Base-by-base conservation (phyloP, 2,329 filamentous ascomycete genomes). In the Ceratocystis destructans region DNA sequence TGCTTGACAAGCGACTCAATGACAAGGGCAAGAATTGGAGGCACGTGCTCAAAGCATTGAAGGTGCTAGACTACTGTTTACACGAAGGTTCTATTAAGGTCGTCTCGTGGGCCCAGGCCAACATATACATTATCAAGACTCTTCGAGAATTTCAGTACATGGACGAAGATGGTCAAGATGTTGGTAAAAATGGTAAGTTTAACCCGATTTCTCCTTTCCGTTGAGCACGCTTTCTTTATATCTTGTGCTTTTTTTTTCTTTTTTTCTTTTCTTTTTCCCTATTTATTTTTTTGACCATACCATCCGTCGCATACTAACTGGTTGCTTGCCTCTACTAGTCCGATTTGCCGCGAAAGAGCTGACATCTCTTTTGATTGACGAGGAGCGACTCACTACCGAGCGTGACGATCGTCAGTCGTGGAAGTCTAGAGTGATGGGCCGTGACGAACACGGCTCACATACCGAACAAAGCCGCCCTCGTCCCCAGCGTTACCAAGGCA, bases 11-110 rank as follows among this genome's bases (percentile, higher is more conserved):
- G 80, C 88, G 94, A 71, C 80, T 99, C 73, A 99, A 99, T 73
- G 94, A 99, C 77, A 97, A 99, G 77, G 94, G 94, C 74, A 99
- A 97, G 82, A 99, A 99, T 76, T 99, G 94, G 94, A 87, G 94
- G 72, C 94, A 99, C 75, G 94, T 99, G 12, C 80, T 99, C 68
- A 99, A 99, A 78, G 95, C 94, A 53, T 81, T 99, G 71, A 99
- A 99, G 76, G 94, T 99, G 64, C 83, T 97, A 67, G 94, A 99
- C 76, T 99, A 99, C 77, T 96, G 92, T 77, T 81, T 99, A 67
- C 94, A 99, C 75, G 94, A 99, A 76, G 94, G 94, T 61, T 96
- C 92, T 0, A 94, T 97, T 77, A 79, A 96, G 70, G 90, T 96
- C 44, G 94, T 99, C 63, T 96, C 93, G 3, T 99, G 94, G 94